Conservation (phyloP, 495 filamentous ascomycete genomes). For the Penicillium cinerascens region DNA sequence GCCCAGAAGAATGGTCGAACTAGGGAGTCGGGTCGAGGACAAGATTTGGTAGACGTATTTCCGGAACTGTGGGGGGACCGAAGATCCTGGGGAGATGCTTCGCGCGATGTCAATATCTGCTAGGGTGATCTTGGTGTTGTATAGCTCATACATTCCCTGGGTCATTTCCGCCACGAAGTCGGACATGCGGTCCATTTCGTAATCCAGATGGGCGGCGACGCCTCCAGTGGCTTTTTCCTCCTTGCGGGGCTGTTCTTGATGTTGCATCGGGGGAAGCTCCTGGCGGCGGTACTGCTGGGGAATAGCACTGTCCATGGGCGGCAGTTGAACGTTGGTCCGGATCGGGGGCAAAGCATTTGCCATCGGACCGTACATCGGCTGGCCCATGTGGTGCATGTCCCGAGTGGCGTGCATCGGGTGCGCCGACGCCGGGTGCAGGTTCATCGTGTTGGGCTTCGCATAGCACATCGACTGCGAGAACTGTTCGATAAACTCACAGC, state of each 20-base stretch:
- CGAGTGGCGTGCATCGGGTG: conserved; percentile 32
- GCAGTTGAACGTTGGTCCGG: conserved; percentile 41
- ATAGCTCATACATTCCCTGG: conserved; percentile 70
- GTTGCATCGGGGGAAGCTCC: conserved; percentile 33
- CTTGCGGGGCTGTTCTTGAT: conserved; percentile 43
- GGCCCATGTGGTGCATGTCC: conserved; percentile 31
- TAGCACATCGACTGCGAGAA: conserved; percentile 46
- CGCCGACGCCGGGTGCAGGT: conserved; percentile 29
- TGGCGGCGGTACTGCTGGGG: conserved; percentile 44
- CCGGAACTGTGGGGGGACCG: conserved; percentile 74
- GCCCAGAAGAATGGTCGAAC: conserved; percentile 89
- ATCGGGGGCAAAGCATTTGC: conserved; percentile 39
- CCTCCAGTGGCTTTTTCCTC: conserved; percentile 68
- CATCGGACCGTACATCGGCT: conserved; percentile 39
- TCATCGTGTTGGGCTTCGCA: conserved; percentile 41
- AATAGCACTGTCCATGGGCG: conserved; percentile 43
- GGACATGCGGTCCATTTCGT: conserved; percentile 97
- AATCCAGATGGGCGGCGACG: conserved; percentile 94
- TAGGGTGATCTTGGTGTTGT: conserved; percentile 57
- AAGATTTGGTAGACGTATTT: conserved; percentile 95
- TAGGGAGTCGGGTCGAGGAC: conserved; percentile 89
- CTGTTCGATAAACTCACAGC: conserved; percentile 50
- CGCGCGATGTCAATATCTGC: conserved; percentile 72
- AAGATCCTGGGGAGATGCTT: conserved; percentile 66
- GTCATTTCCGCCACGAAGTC: conserved; percentile 97